Percentiles rank a stretch among this genome's conserved stretches.
Evolutionary conservation across 176 grass and related monocot species (phyloP).

Genomic region (Aegilops speltoides): DNA sequence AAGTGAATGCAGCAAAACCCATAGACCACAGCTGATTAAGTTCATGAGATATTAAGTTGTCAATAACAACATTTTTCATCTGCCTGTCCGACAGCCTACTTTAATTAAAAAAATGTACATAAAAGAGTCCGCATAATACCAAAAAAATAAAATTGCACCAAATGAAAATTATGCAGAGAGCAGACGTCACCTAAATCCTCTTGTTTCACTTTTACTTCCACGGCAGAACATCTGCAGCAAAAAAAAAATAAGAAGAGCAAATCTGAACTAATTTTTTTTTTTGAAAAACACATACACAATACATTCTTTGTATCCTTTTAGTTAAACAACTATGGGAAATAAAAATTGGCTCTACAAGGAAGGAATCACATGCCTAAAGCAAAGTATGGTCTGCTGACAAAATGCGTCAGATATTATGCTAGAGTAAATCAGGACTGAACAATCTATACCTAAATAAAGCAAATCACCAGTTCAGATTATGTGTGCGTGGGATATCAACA

Average conservation of each 20-base stretch:
- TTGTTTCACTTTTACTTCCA: constrained; percentile 89
- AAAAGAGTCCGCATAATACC: constrained; percentile 12
- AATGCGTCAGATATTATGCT: neutral
- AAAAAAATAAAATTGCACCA: neutral
- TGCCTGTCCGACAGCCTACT: neutral
- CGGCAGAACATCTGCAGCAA: constrained; percentile 86
- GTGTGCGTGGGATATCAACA: neutral
- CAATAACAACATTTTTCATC: neutral
- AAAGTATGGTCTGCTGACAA: neutral
- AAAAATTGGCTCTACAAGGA: constrained; percentile 4
- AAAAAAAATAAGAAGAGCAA: constrained; percentile 28
- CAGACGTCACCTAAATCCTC: constrained; percentile 82
- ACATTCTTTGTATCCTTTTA: neutral
- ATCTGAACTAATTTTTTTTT: constrained; percentile 17
- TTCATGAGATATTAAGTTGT: constrained; percentile 14
- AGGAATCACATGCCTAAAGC: neutral
- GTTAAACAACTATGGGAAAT: neutral
- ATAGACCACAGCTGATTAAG: constrained; percentile 78
- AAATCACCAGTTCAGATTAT: constrained; percentile 14
- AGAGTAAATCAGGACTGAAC: neutral
- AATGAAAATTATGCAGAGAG: constrained; percentile 20
- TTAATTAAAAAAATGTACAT: neutral
- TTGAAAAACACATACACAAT: neutral
- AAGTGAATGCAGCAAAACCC: constrained; percentile 91
- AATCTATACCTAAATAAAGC: neutral